These are phyloP conservation scores for Globisporangium radiosum DNA, from an alignment of 352 stramenopile species.

Conservation along the genomic window DNA sequence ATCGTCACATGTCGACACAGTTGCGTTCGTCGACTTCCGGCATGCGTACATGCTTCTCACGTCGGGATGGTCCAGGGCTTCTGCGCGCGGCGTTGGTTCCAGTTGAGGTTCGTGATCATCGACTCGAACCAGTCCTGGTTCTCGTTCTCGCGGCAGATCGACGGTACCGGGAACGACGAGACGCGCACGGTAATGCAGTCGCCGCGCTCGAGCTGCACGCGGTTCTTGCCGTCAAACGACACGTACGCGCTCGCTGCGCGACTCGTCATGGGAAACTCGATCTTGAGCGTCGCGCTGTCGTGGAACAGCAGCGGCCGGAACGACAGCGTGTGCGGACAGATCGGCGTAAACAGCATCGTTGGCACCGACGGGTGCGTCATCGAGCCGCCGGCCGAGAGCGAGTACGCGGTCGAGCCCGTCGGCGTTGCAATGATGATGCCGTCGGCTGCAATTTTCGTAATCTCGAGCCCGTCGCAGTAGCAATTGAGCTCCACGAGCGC, in stretches of 20 bases:
- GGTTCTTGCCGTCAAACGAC: constrained; percentile 90
- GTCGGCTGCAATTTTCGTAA: constrained; percentile 94
- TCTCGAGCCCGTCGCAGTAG: constrained; percentile 94
- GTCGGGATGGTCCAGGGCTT: constrained; percentile 56
- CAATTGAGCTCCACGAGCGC: constrained; percentile 95
- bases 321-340: constrained; percentile 97
- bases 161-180: constrained; percentile 84
- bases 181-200: constrained; percentile 84
- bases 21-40: too few species aligned
- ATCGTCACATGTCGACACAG: too few species aligned
- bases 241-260: constrained; percentile 73
- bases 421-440: constrained; percentile 98
- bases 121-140: constrained; percentile 91
- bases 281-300: constrained; percentile 87
- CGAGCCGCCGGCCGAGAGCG: constrained; percentile 94
- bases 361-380: constrained; percentile 97
- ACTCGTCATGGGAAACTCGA: constrained; percentile 80
- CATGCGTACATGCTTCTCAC: background rate
- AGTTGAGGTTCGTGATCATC: constrained; percentile 91
- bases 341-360: constrained; percentile 97
- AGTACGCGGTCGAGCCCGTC: constrained; percentile 98
- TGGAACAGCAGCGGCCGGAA: constrained; percentile 90
- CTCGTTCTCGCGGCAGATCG: constrained; percentile 82
- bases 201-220: constrained; percentile 78
- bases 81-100: constrained; percentile 83